Conservation (phyloP, 192 early-diverging fungal genomes). For the Phycomyces blakesleeanus region DNA sequence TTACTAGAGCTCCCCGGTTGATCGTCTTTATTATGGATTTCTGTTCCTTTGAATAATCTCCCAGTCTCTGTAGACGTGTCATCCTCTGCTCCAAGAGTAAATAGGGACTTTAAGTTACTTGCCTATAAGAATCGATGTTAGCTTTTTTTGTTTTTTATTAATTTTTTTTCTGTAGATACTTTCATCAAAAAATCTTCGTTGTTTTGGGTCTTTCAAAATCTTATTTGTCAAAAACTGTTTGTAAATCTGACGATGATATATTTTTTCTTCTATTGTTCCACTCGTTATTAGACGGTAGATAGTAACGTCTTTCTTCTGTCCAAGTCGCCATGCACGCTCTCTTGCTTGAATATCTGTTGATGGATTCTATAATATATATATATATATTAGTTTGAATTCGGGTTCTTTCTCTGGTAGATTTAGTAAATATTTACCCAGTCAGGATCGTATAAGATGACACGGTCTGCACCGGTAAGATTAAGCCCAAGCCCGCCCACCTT, state of each 20-base stretch:
- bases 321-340: slow-evolving; percentile 93
- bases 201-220: slow-evolving; percentile 96
- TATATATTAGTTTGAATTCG: background rate
- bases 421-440: slow-evolving; percentile 72
- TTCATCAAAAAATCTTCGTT: slow-evolving; percentile 99
- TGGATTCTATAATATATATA: slow-evolving; percentile 59
- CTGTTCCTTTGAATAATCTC: slow-evolving; percentile 71
- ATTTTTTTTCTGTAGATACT: slow-evolving; percentile 84
- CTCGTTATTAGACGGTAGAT: slow-evolving; percentile 95
- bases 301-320: slow-evolving; percentile 82
- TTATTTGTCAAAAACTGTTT: slow-evolving; percentile 92
- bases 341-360: slow-evolving; percentile 93
- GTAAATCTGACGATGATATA: slow-evolving; percentile 96
- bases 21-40: slow-evolving; percentile 46
- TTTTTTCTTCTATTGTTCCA: slow-evolving; percentile 94
- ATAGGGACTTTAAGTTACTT: slow-evolving; percentile 81
- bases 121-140: slow-evolving; percentile 87
- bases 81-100: slow-evolving; percentile 61
- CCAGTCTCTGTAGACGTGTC: slow-evolving; percentile 78
- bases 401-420: background rate
- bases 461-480: slow-evolving; percentile 91
- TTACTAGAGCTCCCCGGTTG: slow-evolving; percentile 18
- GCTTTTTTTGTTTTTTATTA: slow-evolving; percentile 90
- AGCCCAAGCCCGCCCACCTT: slow-evolving; percentile 95
- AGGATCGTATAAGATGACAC: slow-evolving; percentile 93